Percentiles rank a stretch among this genome's conserved stretches.
Evolutionary conservation across 2,329 filamentous ascomycete genomes (phyloP).

Genomic region (Orbilia quercus): DNA sequence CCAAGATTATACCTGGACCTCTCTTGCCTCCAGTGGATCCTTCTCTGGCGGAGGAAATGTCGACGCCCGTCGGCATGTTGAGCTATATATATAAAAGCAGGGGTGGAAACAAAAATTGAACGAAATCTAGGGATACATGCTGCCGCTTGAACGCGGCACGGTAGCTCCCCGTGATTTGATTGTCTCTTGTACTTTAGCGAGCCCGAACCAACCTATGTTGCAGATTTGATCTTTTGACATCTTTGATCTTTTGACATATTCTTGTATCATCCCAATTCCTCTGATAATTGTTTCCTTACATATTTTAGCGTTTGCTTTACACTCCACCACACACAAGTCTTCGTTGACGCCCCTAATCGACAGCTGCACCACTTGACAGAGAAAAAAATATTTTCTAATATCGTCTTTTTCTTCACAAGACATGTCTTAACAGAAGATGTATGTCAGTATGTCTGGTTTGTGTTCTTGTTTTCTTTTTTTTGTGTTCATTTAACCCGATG

Average conservation of each 20-base stretch:
- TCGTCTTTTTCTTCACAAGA: conserved; percentile 23
- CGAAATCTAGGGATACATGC: no score
- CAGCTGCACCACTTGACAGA: conserved; percentile 27
- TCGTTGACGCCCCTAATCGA: no score
- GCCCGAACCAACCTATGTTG: conserved; percentile 27
- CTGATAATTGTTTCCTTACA: conserved; percentile 17
- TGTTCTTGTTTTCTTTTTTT: conserved; percentile 6
- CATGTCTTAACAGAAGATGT: conserved; percentile 39
- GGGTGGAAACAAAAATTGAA: not conserved
- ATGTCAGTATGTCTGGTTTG: conserved; percentile 30
- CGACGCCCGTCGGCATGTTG: conserved; percentile 14
- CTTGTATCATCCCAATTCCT: conserved; percentile 27
- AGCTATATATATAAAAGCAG: not conserved
- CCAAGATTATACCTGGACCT: not conserved
- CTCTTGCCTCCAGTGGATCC: conserved; percentile 7
- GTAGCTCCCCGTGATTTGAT: no score
- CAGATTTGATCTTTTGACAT: conserved; percentile 8
- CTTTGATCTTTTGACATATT: conserved; percentile 9
- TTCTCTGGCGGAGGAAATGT: conserved; percentile 2
- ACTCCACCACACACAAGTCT: conserved; percentile 15
- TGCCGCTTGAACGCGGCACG: no score
- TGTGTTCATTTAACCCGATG: conserved; percentile 1
- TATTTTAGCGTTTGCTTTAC: conserved; percentile 6
- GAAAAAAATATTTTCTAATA: conserved; percentile 45
- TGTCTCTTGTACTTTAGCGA: conserved; percentile 36